These are phyloP conservation scores for Trametes maxima DNA, from an alignment of 768 basidiomycete genomes.

Conservation along the genomic window DNA sequence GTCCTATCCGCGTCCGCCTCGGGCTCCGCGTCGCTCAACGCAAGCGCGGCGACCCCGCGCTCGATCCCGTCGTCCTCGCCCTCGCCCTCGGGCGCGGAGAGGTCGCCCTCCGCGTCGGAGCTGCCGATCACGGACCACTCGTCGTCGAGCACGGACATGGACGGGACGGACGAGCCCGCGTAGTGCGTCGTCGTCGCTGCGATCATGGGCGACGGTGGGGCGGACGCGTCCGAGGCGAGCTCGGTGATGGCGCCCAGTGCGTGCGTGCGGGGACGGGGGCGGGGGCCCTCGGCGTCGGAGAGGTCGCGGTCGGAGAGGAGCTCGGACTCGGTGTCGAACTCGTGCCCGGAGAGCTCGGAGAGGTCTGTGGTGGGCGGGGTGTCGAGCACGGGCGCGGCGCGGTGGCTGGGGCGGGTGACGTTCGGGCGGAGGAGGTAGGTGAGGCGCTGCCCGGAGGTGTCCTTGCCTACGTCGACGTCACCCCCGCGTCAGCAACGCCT, in stretches of 20 bases:
- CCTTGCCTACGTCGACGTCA: constrained; percentile 50
- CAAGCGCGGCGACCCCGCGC: constrained; percentile 35
- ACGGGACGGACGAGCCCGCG: constrained; percentile 14
- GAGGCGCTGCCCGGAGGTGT: constrained; percentile 54
- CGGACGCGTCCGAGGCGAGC: constrained; percentile 31
- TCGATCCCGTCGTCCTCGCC: constrained; percentile 32
- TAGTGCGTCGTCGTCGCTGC: constrained; percentile 26
- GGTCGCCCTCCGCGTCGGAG: constrained; percentile 27
- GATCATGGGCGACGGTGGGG: constrained; percentile 29
- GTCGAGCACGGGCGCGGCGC: constrained; percentile 47
- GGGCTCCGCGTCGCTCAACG: constrained; percentile 34
- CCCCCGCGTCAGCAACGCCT: not conserved
- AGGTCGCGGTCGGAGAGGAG: constrained; percentile 31
- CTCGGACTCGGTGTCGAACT: constrained; percentile 48
- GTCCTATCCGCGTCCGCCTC: constrained; percentile 28
- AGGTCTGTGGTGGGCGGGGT: constrained; percentile 77
- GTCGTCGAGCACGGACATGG: constrained; percentile 28
- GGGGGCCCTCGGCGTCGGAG: constrained; percentile 26
- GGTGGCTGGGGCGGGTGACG: constrained; percentile 58
- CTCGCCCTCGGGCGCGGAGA: constrained; percentile 17
- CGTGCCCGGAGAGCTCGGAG: constrained; percentile 47
- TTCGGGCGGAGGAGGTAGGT: constrained; percentile 85
- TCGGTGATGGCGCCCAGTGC: constrained; percentile 29
- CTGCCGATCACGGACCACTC: constrained; percentile 44
- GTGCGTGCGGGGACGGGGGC: not conserved